Conservation (phyloP, 345 rosid species). For the Laguncularia racemosa region DNA sequence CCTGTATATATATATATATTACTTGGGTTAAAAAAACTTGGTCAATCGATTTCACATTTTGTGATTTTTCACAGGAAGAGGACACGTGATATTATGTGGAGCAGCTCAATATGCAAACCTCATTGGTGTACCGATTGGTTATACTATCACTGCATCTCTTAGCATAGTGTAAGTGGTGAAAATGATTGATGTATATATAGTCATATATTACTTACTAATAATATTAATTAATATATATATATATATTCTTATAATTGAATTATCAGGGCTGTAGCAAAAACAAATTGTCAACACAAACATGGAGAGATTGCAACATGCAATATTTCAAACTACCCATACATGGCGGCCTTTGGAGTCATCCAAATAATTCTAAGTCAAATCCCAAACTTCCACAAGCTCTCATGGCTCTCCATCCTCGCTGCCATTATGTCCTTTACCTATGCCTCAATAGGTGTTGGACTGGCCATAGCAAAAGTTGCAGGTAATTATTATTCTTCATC, state of each 20-base stretch:
- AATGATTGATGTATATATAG: neutral
- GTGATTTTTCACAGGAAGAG: slow-evolving; percentile 20
- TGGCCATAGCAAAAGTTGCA: slow-evolving; percentile 54
- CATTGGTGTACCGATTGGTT: slow-evolving; percentile 60
- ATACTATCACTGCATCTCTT: slow-evolving; percentile 88
- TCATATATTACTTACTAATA: neutral
- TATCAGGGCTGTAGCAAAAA: slow-evolving; percentile 48
- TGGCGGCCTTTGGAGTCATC: slow-evolving; percentile 59
- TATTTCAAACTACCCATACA: slow-evolving; percentile 49
- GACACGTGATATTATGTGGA: slow-evolving; percentile 57
- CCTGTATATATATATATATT: too few relatives aligned
- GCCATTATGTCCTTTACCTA: slow-evolving; percentile 88
- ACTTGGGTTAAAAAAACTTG: too few relatives aligned
- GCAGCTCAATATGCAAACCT: slow-evolving; percentile 73
- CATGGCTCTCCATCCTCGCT: slow-evolving; percentile 80
- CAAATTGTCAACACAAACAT: slow-evolving; percentile 58
- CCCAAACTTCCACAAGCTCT: slow-evolving; percentile 76
- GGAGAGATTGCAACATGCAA: slow-evolving; percentile 55
- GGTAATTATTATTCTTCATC: slow-evolving; percentile 17
- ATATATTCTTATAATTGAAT: neutral
- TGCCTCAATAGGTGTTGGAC: slow-evolving; percentile 66
- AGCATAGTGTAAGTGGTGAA: slow-evolving; percentile 76
- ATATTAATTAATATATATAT: neutral
- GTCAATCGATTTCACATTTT: too few relatives aligned
- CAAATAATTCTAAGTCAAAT: slow-evolving; percentile 77